These are phyloP conservation scores for Furcasterigmium sp. DNA, from an alignment of 2,329 filamentous ascomycete genomes.

Conservation along the genomic window DNA sequence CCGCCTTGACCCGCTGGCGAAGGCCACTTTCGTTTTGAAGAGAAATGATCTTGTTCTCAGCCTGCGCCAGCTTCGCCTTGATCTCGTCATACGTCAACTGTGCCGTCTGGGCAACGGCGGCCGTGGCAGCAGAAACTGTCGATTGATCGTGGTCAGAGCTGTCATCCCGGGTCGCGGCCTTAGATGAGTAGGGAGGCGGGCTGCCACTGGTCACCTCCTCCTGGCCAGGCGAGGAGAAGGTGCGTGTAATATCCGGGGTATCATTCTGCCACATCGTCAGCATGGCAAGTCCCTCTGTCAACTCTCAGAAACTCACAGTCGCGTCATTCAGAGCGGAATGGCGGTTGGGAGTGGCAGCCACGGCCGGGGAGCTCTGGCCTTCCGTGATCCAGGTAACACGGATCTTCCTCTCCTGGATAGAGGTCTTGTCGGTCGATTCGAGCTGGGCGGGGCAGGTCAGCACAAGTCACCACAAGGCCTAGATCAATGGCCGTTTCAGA, in stretches of 20 bases:
- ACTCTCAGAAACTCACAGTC: neutral
- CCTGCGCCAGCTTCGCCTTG: slow-evolving; percentile 67
- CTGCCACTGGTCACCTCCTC: slow-evolving; percentile 20
- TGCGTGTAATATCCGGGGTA: slow-evolving; percentile 38
- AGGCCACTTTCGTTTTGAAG: slow-evolving; percentile 69
- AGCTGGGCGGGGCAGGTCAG: slow-evolving; percentile 61
- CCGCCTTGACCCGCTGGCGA: slow-evolving; percentile 62
- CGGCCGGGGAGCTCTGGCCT: slow-evolving; percentile 32
- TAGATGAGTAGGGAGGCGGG: slow-evolving; percentile 24
- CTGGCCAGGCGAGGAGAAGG: slow-evolving; percentile 38
- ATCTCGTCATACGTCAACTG: slow-evolving; percentile 52
- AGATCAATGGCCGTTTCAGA: slow-evolving; percentile 4
- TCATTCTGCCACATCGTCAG: slow-evolving; percentile 22
- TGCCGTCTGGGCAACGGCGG: slow-evolving; percentile 39
- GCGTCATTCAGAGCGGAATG: slow-evolving; percentile 28
- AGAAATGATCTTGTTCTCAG: slow-evolving; percentile 66
- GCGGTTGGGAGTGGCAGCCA: slow-evolving; percentile 34
- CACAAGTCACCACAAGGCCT: too few species aligned
- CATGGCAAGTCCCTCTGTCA: too few species aligned
- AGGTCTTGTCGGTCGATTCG: slow-evolving; percentile 70
- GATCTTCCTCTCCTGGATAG: slow-evolving; percentile 92
- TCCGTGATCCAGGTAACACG: slow-evolving; percentile 78
- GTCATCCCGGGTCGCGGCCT: slow-evolving; percentile 21
- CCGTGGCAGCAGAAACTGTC: slow-evolving; percentile 34
- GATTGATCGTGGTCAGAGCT: slow-evolving; percentile 22